These are phyloP conservation scores for Calonectria crousiana DNA, from an alignment of 2,329 filamentous ascomycete species.

Conservation along the genomic window DNA sequence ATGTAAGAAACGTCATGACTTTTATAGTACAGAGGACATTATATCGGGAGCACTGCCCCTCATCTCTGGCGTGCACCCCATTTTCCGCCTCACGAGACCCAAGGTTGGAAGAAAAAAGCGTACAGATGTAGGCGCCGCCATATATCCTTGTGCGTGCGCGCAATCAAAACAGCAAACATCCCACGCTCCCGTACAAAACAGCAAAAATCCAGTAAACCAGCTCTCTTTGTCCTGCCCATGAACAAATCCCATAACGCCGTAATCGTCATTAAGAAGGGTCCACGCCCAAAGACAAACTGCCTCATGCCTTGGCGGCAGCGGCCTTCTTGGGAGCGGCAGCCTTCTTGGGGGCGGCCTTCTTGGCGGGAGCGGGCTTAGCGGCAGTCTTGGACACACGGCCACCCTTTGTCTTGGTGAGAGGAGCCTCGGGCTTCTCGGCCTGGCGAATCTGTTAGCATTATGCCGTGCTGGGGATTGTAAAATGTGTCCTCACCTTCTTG, in stretches of 20 bases:
- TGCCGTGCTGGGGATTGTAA: neutral
- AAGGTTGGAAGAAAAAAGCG: slow-evolving; percentile 30
- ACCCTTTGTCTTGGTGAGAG: slow-evolving; percentile 86
- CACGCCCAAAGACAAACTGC: slow-evolving; percentile 32
- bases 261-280: slow-evolving; percentile 53
- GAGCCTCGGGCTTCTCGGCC: slow-evolving; percentile 69
- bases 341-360: slow-evolving; percentile 60
- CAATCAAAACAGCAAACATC: slow-evolving; percentile 39
- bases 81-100: slow-evolving; percentile 35
- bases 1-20: slow-evolving; percentile 35
- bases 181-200: slow-evolving; percentile 43
- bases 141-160: slow-evolving; percentile 33
- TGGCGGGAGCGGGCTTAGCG: slow-evolving; percentile 60
- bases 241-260: slow-evolving; percentile 51
- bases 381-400: slow-evolving; percentile 83
- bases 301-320: slow-evolving; percentile 55
- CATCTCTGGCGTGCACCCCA: slow-evolving; percentile 29
- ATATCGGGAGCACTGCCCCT: slow-evolving; percentile 36
- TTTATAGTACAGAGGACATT: slow-evolving; percentile 42
- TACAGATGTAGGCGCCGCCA: slow-evolving; percentile 32
- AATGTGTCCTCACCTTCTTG: slow-evolving; percentile 32
- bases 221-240: slow-evolving; percentile 42
- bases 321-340: slow-evolving; percentile 61
- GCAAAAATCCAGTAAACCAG: slow-evolving; percentile 42
- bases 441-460: neutral